phyloP scores from a whole-genome alignment of 345 rosid species.

The Euphorbia tirucalli region DNA sequence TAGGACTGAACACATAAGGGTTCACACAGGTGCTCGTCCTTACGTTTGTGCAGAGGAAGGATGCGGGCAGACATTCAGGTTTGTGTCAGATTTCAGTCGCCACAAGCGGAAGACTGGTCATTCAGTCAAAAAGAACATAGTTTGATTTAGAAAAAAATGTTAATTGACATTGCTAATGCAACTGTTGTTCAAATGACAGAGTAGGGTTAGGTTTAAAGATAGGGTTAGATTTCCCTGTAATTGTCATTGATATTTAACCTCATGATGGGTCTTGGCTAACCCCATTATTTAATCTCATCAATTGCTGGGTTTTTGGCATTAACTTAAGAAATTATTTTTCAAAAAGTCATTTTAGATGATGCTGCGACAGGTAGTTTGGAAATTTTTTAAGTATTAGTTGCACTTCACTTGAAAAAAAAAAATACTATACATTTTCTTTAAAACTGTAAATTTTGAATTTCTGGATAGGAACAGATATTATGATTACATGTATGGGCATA shows the following conservation, averaged over 20 bases:
- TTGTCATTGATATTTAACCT: conserved; percentile 29
- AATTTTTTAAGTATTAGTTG: no score
- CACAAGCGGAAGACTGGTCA: conserved; percentile 97
- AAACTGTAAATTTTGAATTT: no score
- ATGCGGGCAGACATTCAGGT: conserved; percentile 90
- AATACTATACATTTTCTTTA: no score
- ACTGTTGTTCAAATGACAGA: conserved; percentile 33
- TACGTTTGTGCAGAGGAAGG: conserved; percentile 74
- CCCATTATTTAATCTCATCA: conserved; percentile 23
- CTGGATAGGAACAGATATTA: no score
- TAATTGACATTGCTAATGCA: conserved; percentile 39
- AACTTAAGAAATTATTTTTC: no score
- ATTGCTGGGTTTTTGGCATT: conserved; percentile 14
- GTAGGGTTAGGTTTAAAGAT: conserved; percentile 25
- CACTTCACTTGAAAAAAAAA: no score
- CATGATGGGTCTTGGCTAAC: conserved; percentile 16
- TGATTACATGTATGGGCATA: no score
- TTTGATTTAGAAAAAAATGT: conserved; percentile 12
- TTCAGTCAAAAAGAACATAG: conserved; percentile 48
- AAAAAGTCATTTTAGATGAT: no score
- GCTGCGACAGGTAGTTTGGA: no score
- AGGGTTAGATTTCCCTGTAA: conserved; percentile 30
- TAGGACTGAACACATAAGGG: conserved; percentile 88
- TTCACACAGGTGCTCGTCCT: conserved; percentile 97
- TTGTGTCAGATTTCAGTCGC: conserved; percentile 93